Evolutionary conservation across 73 alveolate genomes (phyloP), one percentile per base, ranked within the genome.

Genomic region (Blepharisma japonicum): DNA sequence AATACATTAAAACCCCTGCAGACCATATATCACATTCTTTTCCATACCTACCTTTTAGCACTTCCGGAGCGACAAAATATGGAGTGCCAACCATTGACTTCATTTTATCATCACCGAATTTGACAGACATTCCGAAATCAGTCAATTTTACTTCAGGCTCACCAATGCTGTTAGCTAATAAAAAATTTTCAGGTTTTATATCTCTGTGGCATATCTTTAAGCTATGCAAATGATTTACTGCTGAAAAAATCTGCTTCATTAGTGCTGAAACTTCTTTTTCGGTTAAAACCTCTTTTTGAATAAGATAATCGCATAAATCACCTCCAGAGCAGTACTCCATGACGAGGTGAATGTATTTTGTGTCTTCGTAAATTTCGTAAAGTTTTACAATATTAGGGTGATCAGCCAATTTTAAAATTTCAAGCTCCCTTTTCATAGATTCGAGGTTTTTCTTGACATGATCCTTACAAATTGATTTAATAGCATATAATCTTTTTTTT

Each of bases 131-230:
- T 6, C 86, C 86, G 39, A 78, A 78, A 42, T 78, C 86, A 14
- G 68, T 80, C 38, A 83, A 32, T 80, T 83, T 83, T 23, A 89
- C 80, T 66, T 77, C 87, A 72, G 89, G 42, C 20, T 81, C 81
- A 48, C n/a, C 50, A 7, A 0, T 80, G 6, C 80, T 55, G 11
- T 72, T 61, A 5, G 55, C 74, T 51, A 83, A 83, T 61, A 86
- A 47, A 38, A 89, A 81, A 71, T 89, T 89, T 77, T 89, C 96
- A 11, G 94, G 96, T 71, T 89, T 89, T 68, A 89, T 56, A 78
- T 89, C 96, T 23, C 96, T 68, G 77, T 89, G 96, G n/a, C 81
- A 84, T 8, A 89, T 86, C 68, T 47, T n/a, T 56, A 68, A 68
- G 32, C 83, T 67, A 83, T 89, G 96, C 67, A 89, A 80, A 81